Percentiles rank a stretch among this genome's conserved stretches.
Conservation (phyloP, 1,139 yeast species). For the Hansenula anomala region DNA sequence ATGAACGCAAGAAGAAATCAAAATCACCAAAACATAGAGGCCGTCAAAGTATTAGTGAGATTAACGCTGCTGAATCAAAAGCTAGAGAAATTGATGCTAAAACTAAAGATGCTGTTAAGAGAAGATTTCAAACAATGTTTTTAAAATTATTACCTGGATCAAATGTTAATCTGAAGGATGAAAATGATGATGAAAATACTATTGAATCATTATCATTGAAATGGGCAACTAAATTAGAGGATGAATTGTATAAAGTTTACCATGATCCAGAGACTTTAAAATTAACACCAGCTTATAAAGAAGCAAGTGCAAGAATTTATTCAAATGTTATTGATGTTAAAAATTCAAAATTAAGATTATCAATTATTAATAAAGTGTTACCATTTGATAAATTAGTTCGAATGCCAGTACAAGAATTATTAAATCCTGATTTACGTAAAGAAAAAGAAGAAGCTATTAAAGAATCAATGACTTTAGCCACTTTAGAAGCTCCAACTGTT, state of each 20-base stretch:
- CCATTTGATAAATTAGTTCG: constrained; percentile 48
- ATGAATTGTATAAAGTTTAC: constrained; percentile 35
- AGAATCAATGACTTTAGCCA: constrained; percentile 60
- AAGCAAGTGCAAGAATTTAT: constrained; percentile 47
- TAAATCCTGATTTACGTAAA: constrained; percentile 67
- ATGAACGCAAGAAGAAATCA: too few relatives aligned
- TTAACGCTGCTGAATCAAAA: constrained; percentile 5
- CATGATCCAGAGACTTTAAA: constrained; percentile 30
- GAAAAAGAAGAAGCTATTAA: constrained; percentile 70
- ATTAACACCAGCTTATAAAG: constrained; percentile 39
- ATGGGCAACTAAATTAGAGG: constrained; percentile 33
- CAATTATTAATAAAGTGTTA: constrained; percentile 44
- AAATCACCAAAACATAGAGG: not conserved
- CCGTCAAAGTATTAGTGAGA: too few relatives aligned
- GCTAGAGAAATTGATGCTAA: constrained; percentile 12
- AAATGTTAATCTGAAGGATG: too few relatives aligned
- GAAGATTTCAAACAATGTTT: constrained; percentile 20
- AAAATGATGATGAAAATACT: constrained; percentile 27
- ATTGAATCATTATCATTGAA: constrained; percentile 26
- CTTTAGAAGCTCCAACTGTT: constrained; percentile 49
- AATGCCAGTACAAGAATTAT: constrained; percentile 58
- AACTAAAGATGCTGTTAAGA: constrained; percentile 17
- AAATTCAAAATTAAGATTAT: constrained; percentile 39
- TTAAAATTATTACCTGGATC: constrained; percentile 7
- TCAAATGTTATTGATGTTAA: constrained; percentile 51